Conservation (phyloP, 1,284 basidiomycete genomes). For the Cutaneotrichosporon cutaneum region DNA sequence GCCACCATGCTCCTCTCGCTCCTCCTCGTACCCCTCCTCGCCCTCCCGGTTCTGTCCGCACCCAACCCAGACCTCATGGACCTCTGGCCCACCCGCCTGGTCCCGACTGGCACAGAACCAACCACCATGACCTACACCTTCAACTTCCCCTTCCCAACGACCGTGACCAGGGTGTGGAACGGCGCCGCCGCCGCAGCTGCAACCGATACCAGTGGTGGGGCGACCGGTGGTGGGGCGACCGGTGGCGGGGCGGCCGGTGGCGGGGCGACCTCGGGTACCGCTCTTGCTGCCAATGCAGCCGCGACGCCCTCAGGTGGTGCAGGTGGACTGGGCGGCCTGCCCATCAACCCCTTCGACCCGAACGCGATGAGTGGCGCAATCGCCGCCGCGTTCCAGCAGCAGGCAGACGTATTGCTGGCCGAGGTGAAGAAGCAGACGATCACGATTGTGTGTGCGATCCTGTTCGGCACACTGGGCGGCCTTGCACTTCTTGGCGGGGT, state of each 20-base stretch:
- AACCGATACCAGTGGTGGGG: no score
- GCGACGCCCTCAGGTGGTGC: not conserved
- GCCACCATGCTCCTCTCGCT: not conserved
- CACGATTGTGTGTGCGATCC: not conserved
- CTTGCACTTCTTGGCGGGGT: not conserved
- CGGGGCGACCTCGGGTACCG: not conserved
- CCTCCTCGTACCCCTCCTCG: not conserved
- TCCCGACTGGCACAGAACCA: not conserved
- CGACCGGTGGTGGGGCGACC: not conserved
- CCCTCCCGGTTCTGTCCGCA: not conserved
- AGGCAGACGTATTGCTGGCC: not conserved
- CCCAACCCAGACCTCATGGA: not conserved
- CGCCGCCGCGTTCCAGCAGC: not conserved
- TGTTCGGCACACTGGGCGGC: not conserved
- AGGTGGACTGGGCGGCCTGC: not conserved
- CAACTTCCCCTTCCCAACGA: not conserved
- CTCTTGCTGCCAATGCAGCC: not conserved
- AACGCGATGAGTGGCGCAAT: not conserved
- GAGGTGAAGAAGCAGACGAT: not conserved
- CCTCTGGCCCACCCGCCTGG: not conserved
- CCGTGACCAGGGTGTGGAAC: not conserved
- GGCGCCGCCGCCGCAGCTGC: not conserved
- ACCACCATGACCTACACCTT: not conserved
- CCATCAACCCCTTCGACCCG: not conserved
- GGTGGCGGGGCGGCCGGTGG: no score